A percentile compares a stretch with the other conserved stretches of the same genome.
Evolutionary conservation across 2,329 filamentous ascomycete genomes (phyloP).

Genomic region (Diaporthe citrichinensis): DNA sequence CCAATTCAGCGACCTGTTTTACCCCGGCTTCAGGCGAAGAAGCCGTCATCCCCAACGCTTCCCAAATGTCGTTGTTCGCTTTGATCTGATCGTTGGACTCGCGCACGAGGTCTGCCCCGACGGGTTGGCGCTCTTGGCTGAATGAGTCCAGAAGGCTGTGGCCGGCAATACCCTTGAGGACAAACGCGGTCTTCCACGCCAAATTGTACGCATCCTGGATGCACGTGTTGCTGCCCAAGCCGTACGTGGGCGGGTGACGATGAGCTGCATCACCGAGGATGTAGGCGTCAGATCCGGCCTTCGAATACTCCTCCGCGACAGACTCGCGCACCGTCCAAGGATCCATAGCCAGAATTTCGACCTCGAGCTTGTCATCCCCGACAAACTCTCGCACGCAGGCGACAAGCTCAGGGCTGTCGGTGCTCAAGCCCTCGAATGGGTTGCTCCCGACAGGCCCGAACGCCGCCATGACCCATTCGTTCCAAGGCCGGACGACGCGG

Average conservation of each 20-base stretch:
- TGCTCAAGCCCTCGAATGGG: constrained; percentile 22
- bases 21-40: constrained; percentile 50
- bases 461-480: constrained; percentile 66
- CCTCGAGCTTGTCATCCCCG: constrained; percentile 61
- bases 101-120: constrained; percentile 56
- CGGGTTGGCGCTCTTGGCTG: constrained; percentile 56
- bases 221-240: constrained; percentile 66
- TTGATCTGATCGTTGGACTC: constrained; percentile 47
- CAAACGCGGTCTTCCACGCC: constrained; percentile 63
- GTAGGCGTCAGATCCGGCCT: constrained; percentile 54
- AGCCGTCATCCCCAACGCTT: constrained; percentile 49
- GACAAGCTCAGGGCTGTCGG: background rate
- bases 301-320: constrained; percentile 63
- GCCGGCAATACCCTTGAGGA: constrained; percentile 51
- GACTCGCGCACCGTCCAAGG: constrained; percentile 70
- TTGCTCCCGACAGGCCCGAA: constrained; percentile 44
- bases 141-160: constrained; percentile 54
- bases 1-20: constrained; percentile 52
- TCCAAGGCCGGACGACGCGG: constrained; percentile 71
- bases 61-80: constrained; percentile 56
- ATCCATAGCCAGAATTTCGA: constrained; percentile 62
- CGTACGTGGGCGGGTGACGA: constrained; percentile 64
- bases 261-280: constrained; percentile 67
- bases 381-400: constrained; percentile 60
- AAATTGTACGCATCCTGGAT: constrained; percentile 64